Evolutionary conservation across 768 basidiomycete species (phyloP).

Genomic region (Amanita exitialis): DNA sequence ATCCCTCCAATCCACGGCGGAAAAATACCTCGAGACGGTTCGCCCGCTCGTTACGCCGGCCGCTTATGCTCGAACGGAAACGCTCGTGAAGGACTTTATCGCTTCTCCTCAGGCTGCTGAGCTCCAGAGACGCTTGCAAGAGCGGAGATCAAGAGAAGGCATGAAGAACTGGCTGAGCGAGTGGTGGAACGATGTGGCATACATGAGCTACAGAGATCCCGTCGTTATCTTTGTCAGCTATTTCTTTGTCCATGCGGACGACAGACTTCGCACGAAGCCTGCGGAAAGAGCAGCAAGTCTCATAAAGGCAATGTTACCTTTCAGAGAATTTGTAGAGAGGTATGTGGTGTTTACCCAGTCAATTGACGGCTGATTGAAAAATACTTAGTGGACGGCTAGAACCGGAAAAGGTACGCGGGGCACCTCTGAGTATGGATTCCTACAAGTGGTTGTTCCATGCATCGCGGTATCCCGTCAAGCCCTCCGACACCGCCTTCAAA

Average conservation of each 20-base stretch:
- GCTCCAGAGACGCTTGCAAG: slow-evolving; percentile 71
- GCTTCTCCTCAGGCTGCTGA: slow-evolving; percentile 55
- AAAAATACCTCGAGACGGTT: slow-evolving; percentile 84
- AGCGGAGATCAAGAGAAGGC: slow-evolving; percentile 52
- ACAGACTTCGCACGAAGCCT: slow-evolving; percentile 41
- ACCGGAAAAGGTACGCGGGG: slow-evolving; percentile 74
- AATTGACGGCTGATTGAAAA: neutral
- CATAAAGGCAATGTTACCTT: slow-evolving; percentile 77
- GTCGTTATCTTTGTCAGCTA: slow-evolving; percentile 92
- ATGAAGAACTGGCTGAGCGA: slow-evolving; percentile 83
- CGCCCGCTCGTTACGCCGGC: slow-evolving; percentile 62
- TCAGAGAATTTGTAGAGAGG: slow-evolving; percentile 78
- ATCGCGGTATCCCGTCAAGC: slow-evolving; percentile 76
- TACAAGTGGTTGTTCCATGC: slow-evolving; percentile 98
- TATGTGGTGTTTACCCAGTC: slow-evolving; percentile 21
- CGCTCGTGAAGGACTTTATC: slow-evolving; percentile 58
- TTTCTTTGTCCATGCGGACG: slow-evolving; percentile 83
- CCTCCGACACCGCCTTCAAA: slow-evolving; percentile 75
- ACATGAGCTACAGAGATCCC: slow-evolving; percentile 81
- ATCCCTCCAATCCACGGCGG: slow-evolving; percentile 65
- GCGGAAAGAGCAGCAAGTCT: slow-evolving; percentile 73
- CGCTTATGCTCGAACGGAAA: slow-evolving; percentile 49
- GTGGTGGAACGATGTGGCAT: slow-evolving; percentile 97
- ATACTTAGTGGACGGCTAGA: slow-evolving; percentile 57
- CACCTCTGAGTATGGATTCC: slow-evolving; percentile 84